A percentile compares a stretch with the other conserved stretches of the same genome.
phyloP scores from a whole-genome alignment of 1,284 basidiomycete species.

The Cutaneotrichosporon spelunceum region DNA sequence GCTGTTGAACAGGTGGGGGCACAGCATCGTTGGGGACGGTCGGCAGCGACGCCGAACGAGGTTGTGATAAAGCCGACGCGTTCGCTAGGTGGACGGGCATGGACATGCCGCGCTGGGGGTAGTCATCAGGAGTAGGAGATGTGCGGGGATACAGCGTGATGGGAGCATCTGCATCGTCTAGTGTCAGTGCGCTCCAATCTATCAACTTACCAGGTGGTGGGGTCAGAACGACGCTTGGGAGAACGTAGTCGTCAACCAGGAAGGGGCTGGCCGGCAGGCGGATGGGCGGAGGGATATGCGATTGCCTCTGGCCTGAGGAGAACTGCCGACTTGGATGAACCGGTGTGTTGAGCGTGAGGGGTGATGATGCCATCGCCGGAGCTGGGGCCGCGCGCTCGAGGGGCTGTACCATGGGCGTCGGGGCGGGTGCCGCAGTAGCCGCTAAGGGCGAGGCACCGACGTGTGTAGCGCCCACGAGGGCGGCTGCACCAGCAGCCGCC shows the following conservation, averaged over 20 bases:
- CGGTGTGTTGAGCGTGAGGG: background rate
- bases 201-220: constrained; percentile 19
- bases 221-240: constrained; percentile 17
- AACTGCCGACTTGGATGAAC: background rate
- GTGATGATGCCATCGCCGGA: constrained; percentile 1
- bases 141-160: constrained; percentile 18
- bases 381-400: background rate
- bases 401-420: background rate
- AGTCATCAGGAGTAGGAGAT: background rate
- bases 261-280: background rate
- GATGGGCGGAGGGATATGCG: constrained; percentile 5
- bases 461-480: constrained; percentile 9
- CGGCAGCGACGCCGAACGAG: background rate
- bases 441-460: background rate
- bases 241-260: background rate
- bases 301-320: background rate
- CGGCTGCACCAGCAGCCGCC: constrained; percentile 19
- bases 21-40: background rate
- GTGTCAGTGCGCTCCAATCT: background rate
- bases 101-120: background rate
- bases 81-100: background rate
- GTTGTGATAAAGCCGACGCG: background rate
- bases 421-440: background rate
- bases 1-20: background rate
- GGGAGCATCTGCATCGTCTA: constrained; percentile 18